Conservation (phyloP, 352 stramenopile genomes). For the Globisporangium recalcitrans region DNA sequence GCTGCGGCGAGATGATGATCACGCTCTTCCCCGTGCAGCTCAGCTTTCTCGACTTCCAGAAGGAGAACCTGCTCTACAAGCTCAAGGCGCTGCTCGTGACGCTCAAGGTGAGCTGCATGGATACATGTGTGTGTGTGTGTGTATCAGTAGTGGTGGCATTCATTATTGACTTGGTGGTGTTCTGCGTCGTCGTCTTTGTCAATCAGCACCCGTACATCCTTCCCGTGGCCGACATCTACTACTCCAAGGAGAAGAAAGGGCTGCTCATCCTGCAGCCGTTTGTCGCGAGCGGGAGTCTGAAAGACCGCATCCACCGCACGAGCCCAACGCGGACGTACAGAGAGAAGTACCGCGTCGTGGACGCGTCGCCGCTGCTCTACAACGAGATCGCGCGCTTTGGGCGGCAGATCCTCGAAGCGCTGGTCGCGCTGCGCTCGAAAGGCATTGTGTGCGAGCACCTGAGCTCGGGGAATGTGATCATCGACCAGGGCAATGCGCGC, state of each 20-base stretch:
- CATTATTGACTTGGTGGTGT: neutral
- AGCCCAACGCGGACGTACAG: constrained; percentile 35
- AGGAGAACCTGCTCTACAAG: constrained; percentile 55
- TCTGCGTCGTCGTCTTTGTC: neutral
- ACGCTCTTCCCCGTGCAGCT: constrained; percentile 46
- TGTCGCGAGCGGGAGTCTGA: constrained; percentile 40
- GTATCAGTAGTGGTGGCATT: neutral
- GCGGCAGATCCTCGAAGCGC: constrained; percentile 52
- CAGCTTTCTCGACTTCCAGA: constrained; percentile 58
- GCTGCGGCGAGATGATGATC: constrained; percentile 52
- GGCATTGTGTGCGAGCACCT: constrained; percentile 69
- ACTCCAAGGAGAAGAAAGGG: constrained; percentile 59
- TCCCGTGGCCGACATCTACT: constrained; percentile 60
- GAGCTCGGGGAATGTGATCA: constrained; percentile 53
- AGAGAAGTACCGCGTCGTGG: constrained; percentile 47
- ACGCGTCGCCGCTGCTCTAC: constrained; percentile 30
- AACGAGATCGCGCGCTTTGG: constrained; percentile 57
- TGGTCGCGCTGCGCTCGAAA: constrained; percentile 47
- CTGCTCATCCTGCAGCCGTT: constrained; percentile 71
- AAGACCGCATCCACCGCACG: constrained; percentile 55
- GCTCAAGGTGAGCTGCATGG: constrained; percentile 37
- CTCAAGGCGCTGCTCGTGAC: constrained; percentile 76
- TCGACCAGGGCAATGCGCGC: constrained; percentile 54
- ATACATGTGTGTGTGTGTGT: neutral
- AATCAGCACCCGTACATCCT: constrained; percentile 65